phyloP scores from a whole-genome alignment of 176 grass and related monocot genomes.

The Poa pratensis region DNA sequence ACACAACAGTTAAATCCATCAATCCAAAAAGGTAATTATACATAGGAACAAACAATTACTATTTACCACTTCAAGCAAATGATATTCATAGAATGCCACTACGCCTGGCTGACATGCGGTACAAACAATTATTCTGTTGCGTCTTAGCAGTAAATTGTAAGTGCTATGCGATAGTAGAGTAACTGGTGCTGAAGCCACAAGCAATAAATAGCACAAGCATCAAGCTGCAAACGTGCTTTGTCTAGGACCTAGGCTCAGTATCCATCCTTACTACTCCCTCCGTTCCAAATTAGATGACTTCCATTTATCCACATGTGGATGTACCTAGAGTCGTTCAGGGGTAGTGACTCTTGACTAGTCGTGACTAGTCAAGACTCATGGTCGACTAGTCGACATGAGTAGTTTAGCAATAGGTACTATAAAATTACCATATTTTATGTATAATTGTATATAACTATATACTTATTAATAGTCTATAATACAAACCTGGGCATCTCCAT shows the following conservation, averaged over 20 bases:
- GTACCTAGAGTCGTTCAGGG: too few species aligned
- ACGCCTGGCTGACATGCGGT: background rate
- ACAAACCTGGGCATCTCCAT: too few species aligned
- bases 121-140: background rate
- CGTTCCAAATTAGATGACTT: too few species aligned
- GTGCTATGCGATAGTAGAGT: background rate
- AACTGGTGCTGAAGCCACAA: background rate
- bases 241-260: background rate
- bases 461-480: too few species aligned
- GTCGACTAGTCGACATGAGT: too few species aligned
- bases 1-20: slow-evolving; percentile 21
- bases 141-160: slow-evolving; percentile 17
- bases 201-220: slow-evolving; percentile 19
- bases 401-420: too few species aligned
- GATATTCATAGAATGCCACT: background rate
- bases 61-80: slow-evolving; percentile 16
- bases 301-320: too few species aligned
- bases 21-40: background rate
- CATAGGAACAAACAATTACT: background rate
- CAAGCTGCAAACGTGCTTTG: background rate
- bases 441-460: too few species aligned
- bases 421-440: too few species aligned
- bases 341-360: too few species aligned
- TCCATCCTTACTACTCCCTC: background rate
- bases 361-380: too few species aligned